Conservation (phyloP, 176 grass and related monocot genomes). For the Triticum urartu region DNA sequence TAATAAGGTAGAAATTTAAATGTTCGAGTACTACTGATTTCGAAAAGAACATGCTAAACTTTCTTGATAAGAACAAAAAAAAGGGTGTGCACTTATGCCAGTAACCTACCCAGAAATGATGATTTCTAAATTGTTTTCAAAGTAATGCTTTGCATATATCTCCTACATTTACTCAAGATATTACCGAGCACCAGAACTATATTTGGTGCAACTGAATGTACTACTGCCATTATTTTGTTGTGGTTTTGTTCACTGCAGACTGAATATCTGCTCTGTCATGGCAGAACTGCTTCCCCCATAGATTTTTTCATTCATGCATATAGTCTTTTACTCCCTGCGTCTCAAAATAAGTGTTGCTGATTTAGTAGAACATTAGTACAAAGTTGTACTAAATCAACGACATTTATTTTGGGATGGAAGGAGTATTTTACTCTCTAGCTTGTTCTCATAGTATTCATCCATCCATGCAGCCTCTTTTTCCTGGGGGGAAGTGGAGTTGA, state of each 20-base stretch:
- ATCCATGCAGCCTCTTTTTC: slow-evolving; percentile 75
- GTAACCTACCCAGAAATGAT: slow-evolving; percentile 1
- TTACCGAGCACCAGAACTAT: slow-evolving; percentile 91
- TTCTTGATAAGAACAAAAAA: slow-evolving; percentile 10
- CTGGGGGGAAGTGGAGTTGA: slow-evolving; percentile 96
- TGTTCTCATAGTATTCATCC: slow-evolving; percentile 25
- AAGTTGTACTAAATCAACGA: too few species aligned
- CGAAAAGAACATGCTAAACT: neutral
- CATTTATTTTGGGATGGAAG: too few species aligned
- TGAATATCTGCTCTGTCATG: slow-evolving; percentile 62
- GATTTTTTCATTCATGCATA: slow-evolving; percentile 35
- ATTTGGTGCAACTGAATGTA: slow-evolving; percentile 97
- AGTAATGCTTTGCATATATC: slow-evolving; percentile 37
- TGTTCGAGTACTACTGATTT: neutral
- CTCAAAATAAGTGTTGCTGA: too few species aligned
- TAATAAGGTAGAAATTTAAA: slow-evolving; percentile 16
- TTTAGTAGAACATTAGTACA: too few species aligned
- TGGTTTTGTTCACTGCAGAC: slow-evolving; percentile 63
- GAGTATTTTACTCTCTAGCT: neutral
- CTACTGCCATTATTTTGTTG: slow-evolving; percentile 67
- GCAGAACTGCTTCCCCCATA: slow-evolving; percentile 86
- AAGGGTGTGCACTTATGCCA: neutral
- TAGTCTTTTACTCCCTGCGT: neutral
- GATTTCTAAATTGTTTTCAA: neutral
- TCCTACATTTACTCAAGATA: slow-evolving; percentile 99